Base-by-base conservation (phyloP, 176 grass and related monocot species). In the Hsuehochloa calcarea region DNA sequence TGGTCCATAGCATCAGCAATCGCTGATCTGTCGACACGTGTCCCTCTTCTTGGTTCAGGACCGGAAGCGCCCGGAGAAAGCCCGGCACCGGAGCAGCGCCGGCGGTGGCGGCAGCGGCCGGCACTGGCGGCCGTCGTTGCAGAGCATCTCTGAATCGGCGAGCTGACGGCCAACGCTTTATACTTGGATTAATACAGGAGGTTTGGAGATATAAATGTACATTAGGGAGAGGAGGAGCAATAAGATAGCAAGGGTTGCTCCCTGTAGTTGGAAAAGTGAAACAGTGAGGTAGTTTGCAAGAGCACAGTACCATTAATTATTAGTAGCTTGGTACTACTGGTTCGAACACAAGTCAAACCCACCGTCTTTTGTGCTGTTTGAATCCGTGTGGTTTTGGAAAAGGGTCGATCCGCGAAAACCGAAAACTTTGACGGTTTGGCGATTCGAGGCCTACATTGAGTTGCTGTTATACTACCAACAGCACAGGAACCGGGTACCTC, bases 121-220 rank as follows among this genome's bases (percentile, higher is more conserved):
- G 62, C 74, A 86, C 46, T 90, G 88, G 88, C 88, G 51, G 58
- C 88, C 88, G 58, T 46, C 85, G 70, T 40, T 91, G 63, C 80
- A 85, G 76, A 91, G 89, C 89, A 91, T 91, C 76, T 46, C 75
- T 12, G 89, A 91, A 44, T 60, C 82, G 43, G 68, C 79, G 20
- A 47, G 65, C 72, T 85, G 82, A 59, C 73, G 8, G 26, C 49
- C 50, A 6, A 31, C 31, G 31, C 44, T 19, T 25, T 0, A 35
- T 17, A 5, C 34, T 23, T 8, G 41, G 6, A 75, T 27, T 20
- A 51, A 20, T 39, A 40, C 20, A 88, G 74, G 6, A 29, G 25
- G 80, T 71, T 80, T 65, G 79, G 8, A 35, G 15, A 13, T 77
- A 70, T 44, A 26, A 75, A 45, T 63, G 79, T 77, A 82, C 41